Conservation (phyloP, 2,329 filamentous ascomycete genomes). For the Spiromastix sp. region DNA sequence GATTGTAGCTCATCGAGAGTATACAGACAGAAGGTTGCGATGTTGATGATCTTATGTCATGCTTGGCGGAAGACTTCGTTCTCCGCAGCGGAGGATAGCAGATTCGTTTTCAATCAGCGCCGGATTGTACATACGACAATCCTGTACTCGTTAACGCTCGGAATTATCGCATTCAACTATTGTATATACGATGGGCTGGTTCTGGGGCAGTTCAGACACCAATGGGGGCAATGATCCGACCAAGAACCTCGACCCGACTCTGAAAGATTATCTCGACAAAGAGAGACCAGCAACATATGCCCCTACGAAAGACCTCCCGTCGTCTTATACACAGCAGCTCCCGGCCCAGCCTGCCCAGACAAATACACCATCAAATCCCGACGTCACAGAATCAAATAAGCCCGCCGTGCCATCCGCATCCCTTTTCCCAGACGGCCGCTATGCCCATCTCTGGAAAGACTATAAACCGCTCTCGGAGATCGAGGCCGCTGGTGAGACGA, state of each 20-base stretch:
- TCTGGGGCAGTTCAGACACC: constrained; percentile 44
- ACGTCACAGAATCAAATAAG: constrained; percentile 11
- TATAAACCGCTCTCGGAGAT: constrained; percentile 66
- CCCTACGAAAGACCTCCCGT: constrained; percentile 17
- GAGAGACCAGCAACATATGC: constrained; percentile 67
- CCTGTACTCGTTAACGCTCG: no score
- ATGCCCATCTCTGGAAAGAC: constrained; percentile 84
- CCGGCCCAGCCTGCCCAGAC: constrained; percentile 12
- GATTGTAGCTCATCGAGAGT: no score
- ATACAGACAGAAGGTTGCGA: no score
- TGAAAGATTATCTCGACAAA: constrained; percentile 74
- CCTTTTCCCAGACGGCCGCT: constrained; percentile 58
- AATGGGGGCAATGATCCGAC: constrained; percentile 51
- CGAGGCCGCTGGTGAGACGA: constrained; percentile 59
- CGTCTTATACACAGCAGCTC: no score
- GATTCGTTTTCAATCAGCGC: no score
- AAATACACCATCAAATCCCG: constrained; percentile 2
- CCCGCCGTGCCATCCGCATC: constrained; percentile 40
- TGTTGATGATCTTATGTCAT: no score
- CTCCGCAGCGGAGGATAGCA: no score
- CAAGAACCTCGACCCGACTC: constrained; percentile 66
- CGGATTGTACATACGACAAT: no score
- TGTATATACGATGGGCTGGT: constrained; percentile 59
- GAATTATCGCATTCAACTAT: no score
- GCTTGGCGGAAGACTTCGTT: no score